A percentile compares a stretch with the other conserved stretches of the same genome.
Conservation (phyloP, 2,329 filamentous ascomycete genomes). For the Colletotrichum incanum region DNA sequence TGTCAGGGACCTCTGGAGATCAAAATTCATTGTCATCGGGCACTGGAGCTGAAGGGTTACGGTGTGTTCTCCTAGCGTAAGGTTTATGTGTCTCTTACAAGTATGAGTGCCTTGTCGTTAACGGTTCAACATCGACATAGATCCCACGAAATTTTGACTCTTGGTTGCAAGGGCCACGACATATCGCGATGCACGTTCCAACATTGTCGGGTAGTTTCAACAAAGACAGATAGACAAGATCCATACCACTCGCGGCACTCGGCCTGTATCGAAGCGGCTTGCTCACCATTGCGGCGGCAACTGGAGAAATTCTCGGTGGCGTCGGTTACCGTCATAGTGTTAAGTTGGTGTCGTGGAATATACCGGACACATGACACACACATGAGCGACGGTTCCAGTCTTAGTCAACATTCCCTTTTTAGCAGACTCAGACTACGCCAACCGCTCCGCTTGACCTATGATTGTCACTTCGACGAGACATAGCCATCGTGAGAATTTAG, state of each 20-base stretch:
- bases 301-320: constrained; percentile 10
- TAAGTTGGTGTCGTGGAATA: not conserved
- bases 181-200: not conserved
- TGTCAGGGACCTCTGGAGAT: constrained; percentile 30
- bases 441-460: not conserved
- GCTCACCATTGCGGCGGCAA: not conserved
- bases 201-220: not conserved
- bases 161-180: not conserved
- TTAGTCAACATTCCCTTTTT: not conserved
- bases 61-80: not conserved
- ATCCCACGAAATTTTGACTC: not conserved
- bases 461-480: not conserved
- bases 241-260: constrained; percentile 4
- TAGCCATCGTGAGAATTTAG: not conserved
- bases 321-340: constrained; percentile 20
- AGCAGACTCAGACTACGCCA: not conserved
- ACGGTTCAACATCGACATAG: not conserved
- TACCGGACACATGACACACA: not conserved
- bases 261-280: not conserved
- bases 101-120: not conserved
- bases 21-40: not conserved
- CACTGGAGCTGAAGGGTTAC: not conserved
- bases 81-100: not conserved
- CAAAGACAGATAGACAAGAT: not conserved
- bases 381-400: not conserved